Evolutionary conservation across 768 basidiomycete species (phyloP).

Genomic region (Dacryopinax primogenitus): DNA sequence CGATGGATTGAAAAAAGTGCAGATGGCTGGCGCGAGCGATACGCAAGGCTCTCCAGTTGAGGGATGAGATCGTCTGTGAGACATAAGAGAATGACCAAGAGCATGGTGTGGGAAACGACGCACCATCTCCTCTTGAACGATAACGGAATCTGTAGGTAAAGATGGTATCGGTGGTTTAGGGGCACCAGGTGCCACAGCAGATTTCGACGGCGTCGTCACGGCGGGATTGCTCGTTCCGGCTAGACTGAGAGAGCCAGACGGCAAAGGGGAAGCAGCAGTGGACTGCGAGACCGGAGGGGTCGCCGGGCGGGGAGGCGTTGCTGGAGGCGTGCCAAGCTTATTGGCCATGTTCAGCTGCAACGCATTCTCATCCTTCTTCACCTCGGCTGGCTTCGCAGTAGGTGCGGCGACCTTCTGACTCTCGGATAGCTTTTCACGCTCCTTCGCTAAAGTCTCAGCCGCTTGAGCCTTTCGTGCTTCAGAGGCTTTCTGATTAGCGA

Average conservation of each 20-base stretch:
- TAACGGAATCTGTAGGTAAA: neutral
- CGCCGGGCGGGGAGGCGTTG: neutral
- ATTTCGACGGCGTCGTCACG: neutral
- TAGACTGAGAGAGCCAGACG: neutral
- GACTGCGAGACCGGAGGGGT: neutral
- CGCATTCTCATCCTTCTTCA: neutral
- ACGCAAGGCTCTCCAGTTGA: neutral
- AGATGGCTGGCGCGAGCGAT: neutral
- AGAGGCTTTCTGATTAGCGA: neutral
- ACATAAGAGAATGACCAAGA: neutral
- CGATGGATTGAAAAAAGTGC: neutral
- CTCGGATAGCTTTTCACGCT: neutral
- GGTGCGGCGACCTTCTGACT: neutral
- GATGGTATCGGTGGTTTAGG: neutral
- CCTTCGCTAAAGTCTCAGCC: neutral
- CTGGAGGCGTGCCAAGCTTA: neutral
- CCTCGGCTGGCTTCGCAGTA: neutral
- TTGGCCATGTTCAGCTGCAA: neutral
- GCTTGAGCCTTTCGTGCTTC: neutral
- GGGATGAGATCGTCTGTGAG: neutral
- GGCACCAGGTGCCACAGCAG: neutral
- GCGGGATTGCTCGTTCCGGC: neutral
- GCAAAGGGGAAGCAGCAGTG: neutral
- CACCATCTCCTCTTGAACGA: neutral
- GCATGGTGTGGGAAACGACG: neutral